Evolutionary conservation across 2,329 filamentous ascomycete genomes (phyloP).

Genomic region (Colletotrichum sp.): DNA sequence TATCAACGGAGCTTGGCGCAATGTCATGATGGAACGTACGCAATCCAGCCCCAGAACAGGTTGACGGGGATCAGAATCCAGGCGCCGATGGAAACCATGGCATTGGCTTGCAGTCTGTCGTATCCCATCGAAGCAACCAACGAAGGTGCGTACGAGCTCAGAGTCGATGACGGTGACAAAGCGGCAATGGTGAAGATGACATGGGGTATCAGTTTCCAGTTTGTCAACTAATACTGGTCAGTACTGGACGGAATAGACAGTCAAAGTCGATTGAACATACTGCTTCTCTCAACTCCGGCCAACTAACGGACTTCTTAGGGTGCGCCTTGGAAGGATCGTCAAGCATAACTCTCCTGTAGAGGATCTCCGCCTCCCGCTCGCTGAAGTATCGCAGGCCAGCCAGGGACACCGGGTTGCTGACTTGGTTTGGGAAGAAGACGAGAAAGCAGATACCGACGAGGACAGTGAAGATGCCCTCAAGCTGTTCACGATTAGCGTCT

Average conservation of each 20-base stretch:
- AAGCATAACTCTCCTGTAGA: constrained; percentile 34
- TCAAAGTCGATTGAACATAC: constrained; percentile 25
- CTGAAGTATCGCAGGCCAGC: constrained; percentile 34
- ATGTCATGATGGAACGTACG: constrained; percentile 7
- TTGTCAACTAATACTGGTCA: constrained; percentile 33
- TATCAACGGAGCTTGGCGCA: not conserved
- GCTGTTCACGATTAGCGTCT: constrained; percentile 17
- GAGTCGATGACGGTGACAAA: constrained; percentile 30
- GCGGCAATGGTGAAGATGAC: constrained; percentile 32
- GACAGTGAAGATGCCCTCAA: constrained; percentile 42
- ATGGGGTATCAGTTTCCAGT: constrained; percentile 41
- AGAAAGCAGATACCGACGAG: constrained; percentile 35
- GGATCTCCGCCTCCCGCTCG: constrained; percentile 37
- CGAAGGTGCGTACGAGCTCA: constrained; percentile 33
- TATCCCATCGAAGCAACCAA: constrained; percentile 39
- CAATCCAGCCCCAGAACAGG: constrained; percentile 32
- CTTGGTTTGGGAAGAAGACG: constrained; percentile 31
- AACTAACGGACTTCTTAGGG: constrained; percentile 31
- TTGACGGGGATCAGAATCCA: constrained; percentile 38
- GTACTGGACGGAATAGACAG: not conserved
- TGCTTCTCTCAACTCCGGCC: constrained; percentile 35
- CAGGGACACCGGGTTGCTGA: constrained; percentile 33
- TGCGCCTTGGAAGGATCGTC: constrained; percentile 40
- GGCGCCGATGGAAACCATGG: constrained; percentile 37
- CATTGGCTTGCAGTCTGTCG: constrained; percentile 35